A percentile compares a stretch with the other conserved stretches of the same genome.
These are phyloP conservation scores for Truncatella angustata DNA, from an alignment of 2,329 filamentous ascomycete genomes.

Conservation along the genomic window DNA sequence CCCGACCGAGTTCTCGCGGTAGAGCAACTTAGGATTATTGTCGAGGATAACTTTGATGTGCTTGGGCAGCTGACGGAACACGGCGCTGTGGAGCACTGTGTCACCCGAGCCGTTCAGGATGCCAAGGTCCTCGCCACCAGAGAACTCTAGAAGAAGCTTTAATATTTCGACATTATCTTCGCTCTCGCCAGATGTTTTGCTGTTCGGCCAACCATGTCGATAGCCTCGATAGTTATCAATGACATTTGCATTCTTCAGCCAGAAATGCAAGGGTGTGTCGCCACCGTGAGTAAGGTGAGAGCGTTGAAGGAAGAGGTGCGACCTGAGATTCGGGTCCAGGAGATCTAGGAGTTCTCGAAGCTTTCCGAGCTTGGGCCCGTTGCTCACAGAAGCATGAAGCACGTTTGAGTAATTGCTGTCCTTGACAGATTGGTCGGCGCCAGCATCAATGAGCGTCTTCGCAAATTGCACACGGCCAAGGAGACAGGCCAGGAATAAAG, in stretches of 20 bases:
- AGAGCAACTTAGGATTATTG: constrained; percentile 56
- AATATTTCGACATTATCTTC: constrained; percentile 39
- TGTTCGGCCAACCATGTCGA: no score
- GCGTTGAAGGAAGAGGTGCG: constrained; percentile 58
- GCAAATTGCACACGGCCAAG: constrained; percentile 53
- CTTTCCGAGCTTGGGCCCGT: constrained; percentile 29
- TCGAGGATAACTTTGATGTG: constrained; percentile 48
- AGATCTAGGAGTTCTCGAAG: constrained; percentile 53
- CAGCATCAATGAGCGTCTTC: constrained; percentile 62
- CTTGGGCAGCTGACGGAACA: constrained; percentile 35
- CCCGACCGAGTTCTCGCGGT: constrained; percentile 74
- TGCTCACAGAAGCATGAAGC: constrained; percentile 55
- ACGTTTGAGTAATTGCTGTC: constrained; percentile 65
- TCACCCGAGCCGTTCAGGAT: constrained; percentile 65
- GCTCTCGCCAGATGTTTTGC: no score
- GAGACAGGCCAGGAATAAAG: constrained; percentile 65
- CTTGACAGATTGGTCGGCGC: constrained; percentile 66
- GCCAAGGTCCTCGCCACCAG: constrained; percentile 53
- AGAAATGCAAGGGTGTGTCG: constrained; percentile 63
- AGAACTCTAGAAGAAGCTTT: constrained; percentile 51
- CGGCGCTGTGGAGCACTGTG: constrained; percentile 60
- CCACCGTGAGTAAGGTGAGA: constrained; percentile 49
- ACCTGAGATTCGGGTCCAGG: constrained; percentile 55
- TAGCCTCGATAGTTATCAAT: no score
- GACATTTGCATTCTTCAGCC: constrained; percentile 37